phyloP scores from a whole-genome alignment of 768 basidiomycete genomes.

The Trametes punicea region DNA sequence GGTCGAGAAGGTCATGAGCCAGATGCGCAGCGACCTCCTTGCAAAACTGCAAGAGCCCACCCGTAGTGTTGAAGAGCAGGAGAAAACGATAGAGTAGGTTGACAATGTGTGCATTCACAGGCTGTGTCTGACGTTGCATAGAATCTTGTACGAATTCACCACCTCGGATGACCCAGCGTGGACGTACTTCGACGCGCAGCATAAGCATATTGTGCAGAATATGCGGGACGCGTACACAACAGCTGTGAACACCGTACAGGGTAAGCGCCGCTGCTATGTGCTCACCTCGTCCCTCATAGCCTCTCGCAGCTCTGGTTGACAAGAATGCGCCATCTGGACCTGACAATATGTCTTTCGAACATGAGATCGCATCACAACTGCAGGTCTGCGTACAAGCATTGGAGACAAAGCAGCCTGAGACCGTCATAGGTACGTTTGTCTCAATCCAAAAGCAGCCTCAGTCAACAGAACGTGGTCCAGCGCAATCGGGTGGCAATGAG shows the following conservation, averaged over 20 bases:
- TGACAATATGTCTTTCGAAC: constrained; percentile 18
- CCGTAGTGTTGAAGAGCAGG: constrained; percentile 87
- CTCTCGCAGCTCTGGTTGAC: constrained; percentile 1
- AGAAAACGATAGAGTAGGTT: constrained; percentile 91
- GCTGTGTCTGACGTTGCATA: constrained; percentile 32
- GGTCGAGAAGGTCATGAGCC: constrained; percentile 91
- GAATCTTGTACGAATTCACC: constrained; percentile 86
- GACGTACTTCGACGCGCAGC: constrained; percentile 94
- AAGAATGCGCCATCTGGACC: background rate
- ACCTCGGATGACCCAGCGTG: constrained; percentile 88
- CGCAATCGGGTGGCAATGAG: constrained; percentile 65
- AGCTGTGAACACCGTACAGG: constrained; percentile 47
- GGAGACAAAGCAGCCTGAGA: constrained; percentile 62
- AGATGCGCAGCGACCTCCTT: constrained; percentile 78
- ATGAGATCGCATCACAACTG: constrained; percentile 50
- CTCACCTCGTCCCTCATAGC: no score
- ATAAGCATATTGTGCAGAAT: constrained; percentile 76
- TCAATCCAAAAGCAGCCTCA: background rate
- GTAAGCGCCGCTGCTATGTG: constrained; percentile 28
- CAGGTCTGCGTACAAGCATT: constrained; percentile 55
- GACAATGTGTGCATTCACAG: background rate
- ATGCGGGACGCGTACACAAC: constrained; percentile 63
- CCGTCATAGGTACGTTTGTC: constrained; percentile 49
- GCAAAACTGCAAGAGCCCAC: constrained; percentile 78
- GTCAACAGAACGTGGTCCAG: constrained; percentile 35